A percentile compares a stretch with the other conserved stretches of the same genome.
Conservation (phyloP, 2,329 filamentous ascomycete genomes). For the Hypomyces perniciosus region DNA sequence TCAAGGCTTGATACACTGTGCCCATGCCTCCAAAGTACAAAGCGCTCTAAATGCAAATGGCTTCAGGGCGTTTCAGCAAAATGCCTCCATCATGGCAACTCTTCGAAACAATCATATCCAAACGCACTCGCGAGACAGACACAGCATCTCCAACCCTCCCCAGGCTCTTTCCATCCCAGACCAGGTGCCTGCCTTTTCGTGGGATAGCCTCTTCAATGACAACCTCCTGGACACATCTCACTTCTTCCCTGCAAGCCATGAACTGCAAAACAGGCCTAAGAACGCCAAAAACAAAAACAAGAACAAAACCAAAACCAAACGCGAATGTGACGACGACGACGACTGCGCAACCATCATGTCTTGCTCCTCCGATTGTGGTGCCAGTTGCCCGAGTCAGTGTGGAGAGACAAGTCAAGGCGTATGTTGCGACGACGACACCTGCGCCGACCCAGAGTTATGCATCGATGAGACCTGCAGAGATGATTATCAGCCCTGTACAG, state of each 20-base stretch:
- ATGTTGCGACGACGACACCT: slow-evolving; percentile 32
- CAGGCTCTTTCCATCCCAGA: slow-evolving; percentile 1
- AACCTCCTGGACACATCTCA: slow-evolving; percentile 5
- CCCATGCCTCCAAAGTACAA: slow-evolving; percentile 9
- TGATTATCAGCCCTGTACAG: slow-evolving; percentile 30
- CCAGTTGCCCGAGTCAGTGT: slow-evolving; percentile 30
- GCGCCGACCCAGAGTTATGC: slow-evolving; percentile 20
- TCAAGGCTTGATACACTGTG: slow-evolving; percentile 10
- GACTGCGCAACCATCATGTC: slow-evolving; percentile 26
- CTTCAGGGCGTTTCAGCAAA: not conserved
- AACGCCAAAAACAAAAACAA: not conserved
- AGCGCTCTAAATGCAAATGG: not conserved
- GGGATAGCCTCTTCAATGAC: slow-evolving; percentile 16
- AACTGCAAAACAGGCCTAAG: not conserved
- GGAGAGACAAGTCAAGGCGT: slow-evolving; percentile 26
- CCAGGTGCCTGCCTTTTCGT: slow-evolving; percentile 13
- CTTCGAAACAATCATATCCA: not conserved
- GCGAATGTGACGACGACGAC: slow-evolving; percentile 16
- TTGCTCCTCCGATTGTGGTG: slow-evolving; percentile 31
- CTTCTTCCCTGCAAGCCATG: not conserved
- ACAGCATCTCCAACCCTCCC: not conserved
- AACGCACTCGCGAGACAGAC: not conserved
- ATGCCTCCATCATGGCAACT: not conserved
- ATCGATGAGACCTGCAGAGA: slow-evolving; percentile 30
- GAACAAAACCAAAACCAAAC: not conserved